Evolutionary conservation across 306 rosid species (phyloP).

Genomic region (Corylus avellana): DNA sequence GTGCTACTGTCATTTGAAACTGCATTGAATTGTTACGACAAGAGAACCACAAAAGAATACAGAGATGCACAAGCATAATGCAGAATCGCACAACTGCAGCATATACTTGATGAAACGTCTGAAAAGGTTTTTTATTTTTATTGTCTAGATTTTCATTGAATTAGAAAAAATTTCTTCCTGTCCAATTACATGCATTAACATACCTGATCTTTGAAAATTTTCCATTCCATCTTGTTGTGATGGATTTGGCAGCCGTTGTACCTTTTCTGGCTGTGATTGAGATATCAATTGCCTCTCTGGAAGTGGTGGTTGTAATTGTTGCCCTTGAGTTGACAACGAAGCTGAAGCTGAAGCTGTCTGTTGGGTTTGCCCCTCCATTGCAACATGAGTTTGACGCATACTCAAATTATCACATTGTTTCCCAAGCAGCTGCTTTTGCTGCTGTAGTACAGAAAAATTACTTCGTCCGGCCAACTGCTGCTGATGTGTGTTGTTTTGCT

Average conservation of each 20-base stretch:
- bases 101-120: background rate
- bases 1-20: background rate
- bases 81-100: background rate
- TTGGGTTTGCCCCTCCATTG: background rate
- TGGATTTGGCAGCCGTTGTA: background rate
- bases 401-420: background rate
- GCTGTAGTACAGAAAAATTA: background rate
- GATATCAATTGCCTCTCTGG: conserved; percentile 1
- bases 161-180: background rate
- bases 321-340: background rate
- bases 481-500: background rate
- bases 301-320: background rate
- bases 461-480: background rate
- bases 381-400: background rate
- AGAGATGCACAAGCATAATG: background rate
- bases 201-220: background rate
- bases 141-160: background rate
- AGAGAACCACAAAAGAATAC: background rate
- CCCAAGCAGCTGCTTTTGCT: background rate
- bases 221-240: background rate
- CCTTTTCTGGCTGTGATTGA: background rate
- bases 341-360: background rate
- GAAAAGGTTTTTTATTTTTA: background rate
- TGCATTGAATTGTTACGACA: background rate
- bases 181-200: background rate